Conservation (phyloP, 768 basidiomycete species). For the Krasilnikovozyma curviuscula region DNA sequence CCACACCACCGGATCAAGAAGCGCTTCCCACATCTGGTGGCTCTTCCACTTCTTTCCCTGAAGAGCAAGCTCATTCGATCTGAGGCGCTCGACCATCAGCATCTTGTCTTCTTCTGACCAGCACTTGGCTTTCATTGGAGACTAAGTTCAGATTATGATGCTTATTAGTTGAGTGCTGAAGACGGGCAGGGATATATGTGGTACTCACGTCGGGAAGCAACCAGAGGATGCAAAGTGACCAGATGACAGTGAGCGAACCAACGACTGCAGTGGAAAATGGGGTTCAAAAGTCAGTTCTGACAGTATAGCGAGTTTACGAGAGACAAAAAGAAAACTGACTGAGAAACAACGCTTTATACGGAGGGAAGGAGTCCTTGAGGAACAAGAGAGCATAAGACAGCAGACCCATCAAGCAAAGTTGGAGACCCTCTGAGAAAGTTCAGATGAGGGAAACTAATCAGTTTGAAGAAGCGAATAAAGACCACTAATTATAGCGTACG, state of each 20-base stretch:
- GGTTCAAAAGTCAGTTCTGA: too few relatives aligned
- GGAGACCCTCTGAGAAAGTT: constrained; percentile 31
- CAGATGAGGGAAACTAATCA: constrained; percentile 34
- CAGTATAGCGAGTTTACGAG: too few relatives aligned
- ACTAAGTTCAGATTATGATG: too few relatives aligned
- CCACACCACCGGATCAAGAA: constrained; percentile 35
- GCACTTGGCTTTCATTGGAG: constrained; percentile 18
- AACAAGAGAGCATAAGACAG: constrained; percentile 37
- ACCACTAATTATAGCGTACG: constrained; percentile 18
- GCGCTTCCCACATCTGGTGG: constrained; percentile 30
- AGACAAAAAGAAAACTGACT: too few relatives aligned
- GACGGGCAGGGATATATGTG: not conserved
- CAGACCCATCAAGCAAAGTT: constrained; percentile 36
- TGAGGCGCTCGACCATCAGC: constrained; percentile 35
- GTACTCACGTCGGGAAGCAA: constrained; percentile 30
- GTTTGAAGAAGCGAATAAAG: too few relatives aligned
- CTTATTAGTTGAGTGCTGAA: not conserved
- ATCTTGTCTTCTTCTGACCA: constrained; percentile 34
- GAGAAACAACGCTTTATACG: constrained; percentile 31
- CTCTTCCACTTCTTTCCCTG: constrained; percentile 36
- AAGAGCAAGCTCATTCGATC: constrained; percentile 38
- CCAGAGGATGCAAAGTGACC: constrained; percentile 34
- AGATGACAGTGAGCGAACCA: constrained; percentile 29
- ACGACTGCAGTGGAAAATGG: too few relatives aligned
- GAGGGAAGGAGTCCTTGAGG: constrained; percentile 30